Evolutionary conservation across 2,329 filamentous ascomycete genomes (phyloP).

Genomic region (Cladosporium sp.): DNA sequence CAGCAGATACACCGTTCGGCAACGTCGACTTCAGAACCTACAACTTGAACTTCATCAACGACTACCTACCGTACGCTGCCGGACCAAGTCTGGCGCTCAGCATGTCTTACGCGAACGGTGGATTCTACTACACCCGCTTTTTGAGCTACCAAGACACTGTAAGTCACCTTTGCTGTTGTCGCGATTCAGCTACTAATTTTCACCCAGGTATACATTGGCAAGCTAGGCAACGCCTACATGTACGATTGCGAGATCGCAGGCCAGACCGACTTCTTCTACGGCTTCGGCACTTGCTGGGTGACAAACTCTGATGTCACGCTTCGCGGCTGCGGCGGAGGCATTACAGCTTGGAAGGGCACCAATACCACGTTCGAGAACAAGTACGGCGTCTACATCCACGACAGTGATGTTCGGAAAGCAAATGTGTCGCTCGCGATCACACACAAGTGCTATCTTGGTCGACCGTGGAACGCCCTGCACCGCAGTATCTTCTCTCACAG

Average conservation of each 20-base stretch:
- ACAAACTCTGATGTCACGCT: conserved; percentile 56
- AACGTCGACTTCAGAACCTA: conserved; percentile 65
- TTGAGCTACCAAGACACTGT: conserved; percentile 70
- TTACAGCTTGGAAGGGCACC: conserved; percentile 68
- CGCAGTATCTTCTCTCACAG: conserved; percentile 58
- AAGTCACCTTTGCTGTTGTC: conserved; percentile 16
- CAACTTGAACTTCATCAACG: conserved; percentile 66
- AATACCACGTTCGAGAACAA: conserved; percentile 68
- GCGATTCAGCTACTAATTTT: background rate
- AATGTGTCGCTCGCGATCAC: conserved; percentile 49
- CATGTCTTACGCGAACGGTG: conserved; percentile 63
- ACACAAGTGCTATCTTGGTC: conserved; percentile 57
- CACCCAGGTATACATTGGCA: conserved; percentile 62
- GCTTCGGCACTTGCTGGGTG: conserved; percentile 64
- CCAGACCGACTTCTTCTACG: conserved; percentile 65
- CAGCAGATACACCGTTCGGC: conserved; percentile 62
- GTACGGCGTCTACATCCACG: conserved; percentile 65
- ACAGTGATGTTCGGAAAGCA: conserved; percentile 55
- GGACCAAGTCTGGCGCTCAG: conserved; percentile 63
- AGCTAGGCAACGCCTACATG: conserved; percentile 67
- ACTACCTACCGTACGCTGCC: conserved; percentile 53
- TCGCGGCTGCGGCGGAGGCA: conserved; percentile 64
- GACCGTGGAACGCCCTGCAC: conserved; percentile 63
- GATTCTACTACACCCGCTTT: conserved; percentile 67
- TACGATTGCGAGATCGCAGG: conserved; percentile 61